Percentiles rank a stretch among this genome's conserved stretches.
Evolutionary conservation across 1,139 yeast species (phyloP).

Genomic region (Geotrichum fermentans): DNA sequence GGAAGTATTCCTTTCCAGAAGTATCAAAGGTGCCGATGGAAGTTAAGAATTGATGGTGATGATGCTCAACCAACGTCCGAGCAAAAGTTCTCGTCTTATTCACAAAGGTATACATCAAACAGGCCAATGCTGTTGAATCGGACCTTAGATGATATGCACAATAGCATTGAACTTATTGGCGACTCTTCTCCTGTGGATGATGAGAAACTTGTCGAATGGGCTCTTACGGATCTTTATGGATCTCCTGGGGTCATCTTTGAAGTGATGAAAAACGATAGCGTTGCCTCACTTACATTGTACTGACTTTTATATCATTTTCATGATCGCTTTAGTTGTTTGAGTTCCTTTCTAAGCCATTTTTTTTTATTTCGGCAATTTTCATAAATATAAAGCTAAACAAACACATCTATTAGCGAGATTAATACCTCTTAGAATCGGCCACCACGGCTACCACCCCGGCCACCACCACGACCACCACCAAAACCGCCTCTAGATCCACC

Average conservation of each 20-base stretch:
- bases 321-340: neutral
- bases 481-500: constrained; percentile 20
- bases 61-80: constrained; percentile 24
- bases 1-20: constrained; percentile 33
- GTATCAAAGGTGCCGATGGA: constrained; percentile 35
- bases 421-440: constrained; percentile 10
- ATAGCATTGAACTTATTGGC: constrained; percentile 33
- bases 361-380: constrained; percentile 1
- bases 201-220: constrained; percentile 28
- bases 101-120: constrained; percentile 13
- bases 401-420: neutral
- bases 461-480: neutral
- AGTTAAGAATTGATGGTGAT: constrained; percentile 3
- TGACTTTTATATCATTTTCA: constrained; percentile 2
- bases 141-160: constrained; percentile 30
- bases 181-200: constrained; percentile 18
- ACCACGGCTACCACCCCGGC: constrained; percentile 16
- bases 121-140: constrained; percentile 31
- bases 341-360: neutral
- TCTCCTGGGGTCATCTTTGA: constrained; percentile 30
- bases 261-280: constrained; percentile 28
- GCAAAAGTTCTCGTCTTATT: constrained; percentile 16
- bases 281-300: constrained; percentile 30
- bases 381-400: constrained; percentile 2
- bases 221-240: constrained; percentile 31